Conservation (phyloP, 2,329 filamentous ascomycete genomes). For the Metarhizium rileyi region DNA sequence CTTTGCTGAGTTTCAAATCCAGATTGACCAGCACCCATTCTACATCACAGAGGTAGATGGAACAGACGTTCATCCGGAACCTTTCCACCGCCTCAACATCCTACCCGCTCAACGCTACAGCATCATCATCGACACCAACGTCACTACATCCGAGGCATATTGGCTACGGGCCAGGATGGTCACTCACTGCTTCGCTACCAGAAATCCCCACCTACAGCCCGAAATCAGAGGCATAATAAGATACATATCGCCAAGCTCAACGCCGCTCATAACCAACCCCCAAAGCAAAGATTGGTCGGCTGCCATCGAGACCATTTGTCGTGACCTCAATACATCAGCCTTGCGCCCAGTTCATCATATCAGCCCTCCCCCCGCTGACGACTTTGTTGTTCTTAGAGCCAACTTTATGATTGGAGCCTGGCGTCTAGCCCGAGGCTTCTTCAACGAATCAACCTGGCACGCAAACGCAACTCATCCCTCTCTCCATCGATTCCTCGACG, state of each 20-base stretch:
- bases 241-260: slow-evolving; percentile 11
- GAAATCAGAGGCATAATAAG: slow-evolving; percentile 23
- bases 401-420: slow-evolving; percentile 47
- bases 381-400: slow-evolving; percentile 35
- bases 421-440: slow-evolving; percentile 41
- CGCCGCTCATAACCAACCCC: slow-evolving; percentile 11
- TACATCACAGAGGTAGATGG: slow-evolving; percentile 62
- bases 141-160: slow-evolving; percentile 42
- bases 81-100: slow-evolving; percentile 52
- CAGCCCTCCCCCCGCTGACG: slow-evolving; percentile 27
- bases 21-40: slow-evolving; percentile 57
- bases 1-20: slow-evolving; percentile 63
- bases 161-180: slow-evolving; percentile 50
- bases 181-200: slow-evolving; percentile 26
- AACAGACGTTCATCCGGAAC: slow-evolving; percentile 49
- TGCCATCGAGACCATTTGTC: slow-evolving; percentile 36
- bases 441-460: slow-evolving; percentile 43
- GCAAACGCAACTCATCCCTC: slow-evolving; percentile 25
- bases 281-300: slow-evolving; percentile 40
- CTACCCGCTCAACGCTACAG: slow-evolving; percentile 64
- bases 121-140: slow-evolving; percentile 52
- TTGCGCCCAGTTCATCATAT: slow-evolving; percentile 30
- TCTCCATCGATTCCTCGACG: slow-evolving; percentile 25
- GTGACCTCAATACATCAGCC: slow-evolving; percentile 41
- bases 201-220: slow-evolving; percentile 20